Conservation (phyloP, 345 rosid species). For the Eucalyptus viminalis region DNA sequence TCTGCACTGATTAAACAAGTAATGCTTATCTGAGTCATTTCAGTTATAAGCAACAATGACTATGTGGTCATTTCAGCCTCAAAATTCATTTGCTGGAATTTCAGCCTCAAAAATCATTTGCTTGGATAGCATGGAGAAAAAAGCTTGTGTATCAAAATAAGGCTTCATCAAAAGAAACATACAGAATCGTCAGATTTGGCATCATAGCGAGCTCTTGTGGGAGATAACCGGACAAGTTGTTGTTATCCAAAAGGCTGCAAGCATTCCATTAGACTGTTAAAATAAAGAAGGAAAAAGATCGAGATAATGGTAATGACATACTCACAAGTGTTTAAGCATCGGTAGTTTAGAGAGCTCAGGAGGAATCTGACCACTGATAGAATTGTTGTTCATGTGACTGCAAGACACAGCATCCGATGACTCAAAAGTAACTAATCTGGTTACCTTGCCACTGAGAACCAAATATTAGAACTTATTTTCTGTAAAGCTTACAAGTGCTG, state of each 20-base stretch:
- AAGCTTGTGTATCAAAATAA: not conserved
- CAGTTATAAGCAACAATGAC: not conserved
- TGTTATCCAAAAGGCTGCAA: slow-evolving; percentile 91
- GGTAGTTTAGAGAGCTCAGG: slow-evolving; percentile 69
- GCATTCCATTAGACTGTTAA: not conserved
- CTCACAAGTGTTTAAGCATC: slow-evolving; percentile 79
- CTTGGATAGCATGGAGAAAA: not conserved
- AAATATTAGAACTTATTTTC: not conserved
- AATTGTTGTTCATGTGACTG: slow-evolving; percentile 99
- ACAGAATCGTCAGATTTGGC: slow-evolving; percentile 72
- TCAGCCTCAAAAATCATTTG: not conserved
- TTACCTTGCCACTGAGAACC: not conserved
- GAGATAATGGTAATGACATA: not conserved
- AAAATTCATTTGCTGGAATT: not conserved
- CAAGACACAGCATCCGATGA: slow-evolving; percentile 3
- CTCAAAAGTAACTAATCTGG: not conserved
- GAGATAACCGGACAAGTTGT: slow-evolving; percentile 75
- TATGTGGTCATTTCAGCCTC: not conserved
- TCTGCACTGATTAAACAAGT: not conserved
- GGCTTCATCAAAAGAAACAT: slow-evolving; percentile 5
- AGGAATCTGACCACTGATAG: slow-evolving; percentile 87
- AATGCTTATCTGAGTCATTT: not conserved
- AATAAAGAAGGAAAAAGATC: not conserved
- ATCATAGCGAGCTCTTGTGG: slow-evolving; percentile 56
- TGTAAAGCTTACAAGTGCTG: slow-evolving; percentile 69